Percentiles rank a stretch among this genome's conserved stretches.
Evolutionary conservation across 257 asterid genomes (phyloP).

Genomic region (Capsicum rhomboideum): DNA sequence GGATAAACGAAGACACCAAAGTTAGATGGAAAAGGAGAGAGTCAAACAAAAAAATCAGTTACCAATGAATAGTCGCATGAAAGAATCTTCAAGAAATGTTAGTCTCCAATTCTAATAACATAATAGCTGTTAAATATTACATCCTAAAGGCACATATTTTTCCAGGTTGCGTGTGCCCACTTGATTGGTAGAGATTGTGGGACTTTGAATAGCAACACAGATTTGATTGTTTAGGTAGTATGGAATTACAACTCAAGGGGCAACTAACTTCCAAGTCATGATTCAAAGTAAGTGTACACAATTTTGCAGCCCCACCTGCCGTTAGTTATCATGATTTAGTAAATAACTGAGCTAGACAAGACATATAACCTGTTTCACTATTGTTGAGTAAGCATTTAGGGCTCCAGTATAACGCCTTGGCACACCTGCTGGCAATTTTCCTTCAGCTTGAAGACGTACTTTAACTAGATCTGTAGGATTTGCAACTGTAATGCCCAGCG

Average conservation of each 20-base stretch:
- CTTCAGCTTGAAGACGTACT: constrained; percentile 97
- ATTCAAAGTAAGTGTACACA: neutral
- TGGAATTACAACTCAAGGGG: neutral
- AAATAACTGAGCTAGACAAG: neutral
- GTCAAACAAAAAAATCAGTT: constrained; percentile 7
- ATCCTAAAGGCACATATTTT: neutral
- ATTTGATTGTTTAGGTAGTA: neutral
- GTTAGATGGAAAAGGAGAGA: neutral
- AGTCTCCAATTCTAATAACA: neutral
- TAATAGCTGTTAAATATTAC: neutral
- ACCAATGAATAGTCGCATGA: neutral
- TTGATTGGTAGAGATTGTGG: neutral
- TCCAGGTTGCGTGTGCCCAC: neutral
- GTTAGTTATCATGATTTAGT: neutral
- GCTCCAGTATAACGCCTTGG: constrained; percentile 97
- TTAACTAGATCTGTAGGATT: constrained; percentile 99
- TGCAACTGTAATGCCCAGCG: constrained; percentile 66
- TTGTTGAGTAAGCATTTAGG: constrained; percentile 84
- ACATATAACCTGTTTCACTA: constrained; percentile 59
- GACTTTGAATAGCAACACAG: neutral
- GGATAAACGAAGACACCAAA: neutral
- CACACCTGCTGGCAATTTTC: constrained; percentile 85
- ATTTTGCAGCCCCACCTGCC: neutral
- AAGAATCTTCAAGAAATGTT: neutral
- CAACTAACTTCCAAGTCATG: neutral